Evolutionary conservation across 1,284 basidiomycete species (phyloP), one percentile per base, ranked within the genome.

Genomic region (Cystobasidium pallidum): DNA sequence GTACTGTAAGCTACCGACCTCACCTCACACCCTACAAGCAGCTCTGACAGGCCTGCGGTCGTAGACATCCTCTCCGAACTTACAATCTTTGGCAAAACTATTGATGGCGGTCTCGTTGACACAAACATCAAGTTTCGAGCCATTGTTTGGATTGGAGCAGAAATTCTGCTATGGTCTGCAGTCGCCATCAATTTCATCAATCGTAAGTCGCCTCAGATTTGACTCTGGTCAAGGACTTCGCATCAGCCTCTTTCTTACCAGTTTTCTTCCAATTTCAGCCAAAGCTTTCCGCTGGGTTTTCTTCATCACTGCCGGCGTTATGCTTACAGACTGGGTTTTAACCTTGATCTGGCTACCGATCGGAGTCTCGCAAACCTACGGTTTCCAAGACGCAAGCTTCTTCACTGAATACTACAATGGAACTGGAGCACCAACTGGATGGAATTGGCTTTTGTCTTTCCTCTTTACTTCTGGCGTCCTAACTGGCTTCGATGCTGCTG

Each of bases 321-420:
- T 92, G 80, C 86, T 91, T 83, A 80, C 91, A 58, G 91, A 94
- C 81, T 91, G 92, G 81, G 82, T 92, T 78, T 85, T 93, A 21
- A 91, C 90, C 79, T 79, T 91, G 52, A 90, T 92, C 75, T 94
- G 91, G 91, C 85, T 94, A 51, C 91, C 91, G 0, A 91, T 93
- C 72, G 91, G 89, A 0, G 91, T 91, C 1, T 88, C 87, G 13
- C 88, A 84, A 77, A 91, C 90, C 0, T 92, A 91, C 76, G 91
- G 91, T 13, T 90, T 92, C 81, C 86, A 91, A 68, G 85, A 86
- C 30, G 88, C 89, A 0, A 85, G 86, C 47, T 91, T 91, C 45
- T 92, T 93, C 76, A 90, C 88, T 6, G 83, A 85, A 82, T 88
- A 87, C n/a, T 90, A 91, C 80, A 93, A 94, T 77, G 91, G 91